A percentile compares a stretch with the other conserved stretches of the same genome.
phyloP scores from a whole-genome alignment of 1,139 yeast species.

The Taphrina flavorubra region DNA sequence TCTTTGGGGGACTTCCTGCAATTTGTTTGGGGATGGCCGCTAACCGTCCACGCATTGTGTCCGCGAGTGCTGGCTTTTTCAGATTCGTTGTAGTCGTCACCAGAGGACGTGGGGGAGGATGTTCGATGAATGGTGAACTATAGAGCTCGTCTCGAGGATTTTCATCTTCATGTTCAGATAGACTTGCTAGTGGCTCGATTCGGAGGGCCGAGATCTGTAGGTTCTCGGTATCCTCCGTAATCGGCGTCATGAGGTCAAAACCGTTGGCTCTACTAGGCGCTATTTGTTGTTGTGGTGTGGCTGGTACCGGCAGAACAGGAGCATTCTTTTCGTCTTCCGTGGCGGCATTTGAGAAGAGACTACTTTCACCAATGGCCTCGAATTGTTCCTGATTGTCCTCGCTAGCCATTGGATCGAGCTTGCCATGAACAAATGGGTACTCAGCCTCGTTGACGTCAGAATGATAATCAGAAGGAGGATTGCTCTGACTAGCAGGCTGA shows the following conservation, averaged over 20 bases:
- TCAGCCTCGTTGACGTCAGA: slow-evolving; percentile 43
- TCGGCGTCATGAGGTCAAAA: slow-evolving; percentile 50
- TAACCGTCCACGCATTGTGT: slow-evolving; percentile 5
- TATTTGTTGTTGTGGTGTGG: slow-evolving; percentile 44
- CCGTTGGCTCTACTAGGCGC: slow-evolving; percentile 31
- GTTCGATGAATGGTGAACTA: slow-evolving; percentile 46
- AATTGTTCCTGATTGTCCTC: not conserved
- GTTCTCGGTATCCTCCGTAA: slow-evolving; percentile 51
- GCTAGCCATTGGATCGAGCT: not conserved
- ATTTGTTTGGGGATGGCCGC: slow-evolving; percentile 1
- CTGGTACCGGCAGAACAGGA: slow-evolving; percentile 40
- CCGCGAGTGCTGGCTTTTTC: slow-evolving; percentile 14
- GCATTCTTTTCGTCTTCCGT: not conserved
- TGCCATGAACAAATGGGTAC: slow-evolving; percentile 13
- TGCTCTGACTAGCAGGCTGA: slow-evolving; percentile 21
- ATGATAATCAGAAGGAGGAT: slow-evolving; percentile 29
- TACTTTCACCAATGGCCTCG: not conserved
- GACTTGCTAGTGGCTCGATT: slow-evolving; percentile 31
- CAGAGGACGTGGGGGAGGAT: slow-evolving; percentile 43
- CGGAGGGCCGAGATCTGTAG: slow-evolving; percentile 44
- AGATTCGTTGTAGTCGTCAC: slow-evolving; percentile 1
- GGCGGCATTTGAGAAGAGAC: not conserved
- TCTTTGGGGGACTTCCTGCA: not conserved
- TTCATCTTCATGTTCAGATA: slow-evolving; percentile 36
- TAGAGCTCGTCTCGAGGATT: slow-evolving; percentile 17